A percentile compares a stretch with the other conserved stretches of the same genome.
phyloP scores from a whole-genome alignment of 306 rosid species.

The Lathyrus oleraceus region DNA sequence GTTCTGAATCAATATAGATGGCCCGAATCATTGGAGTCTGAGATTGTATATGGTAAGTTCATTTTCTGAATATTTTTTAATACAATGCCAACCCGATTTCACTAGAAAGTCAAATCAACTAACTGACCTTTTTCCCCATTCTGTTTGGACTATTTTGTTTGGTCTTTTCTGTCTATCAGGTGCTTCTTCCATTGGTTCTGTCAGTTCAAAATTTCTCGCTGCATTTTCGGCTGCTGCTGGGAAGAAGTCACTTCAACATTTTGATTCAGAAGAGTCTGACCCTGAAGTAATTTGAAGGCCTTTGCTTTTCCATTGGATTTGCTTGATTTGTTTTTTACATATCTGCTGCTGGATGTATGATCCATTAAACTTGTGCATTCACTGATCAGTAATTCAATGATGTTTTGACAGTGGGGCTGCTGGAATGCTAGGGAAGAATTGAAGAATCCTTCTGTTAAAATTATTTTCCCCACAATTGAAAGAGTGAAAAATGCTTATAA shows the following conservation, averaged over 20 bases:
- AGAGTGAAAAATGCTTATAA: conserved; percentile 58
- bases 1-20: conserved; percentile 68
- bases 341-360: conserved; percentile 25
- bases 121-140: conserved; percentile 9
- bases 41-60: conserved; percentile 63
- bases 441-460: conserved; percentile 66
- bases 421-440: conserved; percentile 74
- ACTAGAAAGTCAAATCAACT: conserved; percentile 6
- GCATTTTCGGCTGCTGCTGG: conserved; percentile 82
- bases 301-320: conserved; percentile 18
- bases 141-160: conserved; percentile 28
- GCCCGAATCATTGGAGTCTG: conserved; percentile 79
- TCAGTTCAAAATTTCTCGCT: conserved; percentile 66
- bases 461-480: conserved; percentile 72
- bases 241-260: conserved; percentile 58
- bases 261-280: conserved; percentile 85
- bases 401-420: conserved; percentile 73
- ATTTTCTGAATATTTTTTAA: not conserved
- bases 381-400: conserved; percentile 32
- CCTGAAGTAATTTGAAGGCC: conserved; percentile 58
- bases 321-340: conserved; percentile 20
- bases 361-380: conserved; percentile 7
- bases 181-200: conserved; percentile 76
- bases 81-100: conserved; percentile 7
- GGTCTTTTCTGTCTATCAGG: conserved; percentile 47